Conservation (phyloP, 2,329 filamentous ascomycete species). For the Phialophora verrucosa region DNA sequence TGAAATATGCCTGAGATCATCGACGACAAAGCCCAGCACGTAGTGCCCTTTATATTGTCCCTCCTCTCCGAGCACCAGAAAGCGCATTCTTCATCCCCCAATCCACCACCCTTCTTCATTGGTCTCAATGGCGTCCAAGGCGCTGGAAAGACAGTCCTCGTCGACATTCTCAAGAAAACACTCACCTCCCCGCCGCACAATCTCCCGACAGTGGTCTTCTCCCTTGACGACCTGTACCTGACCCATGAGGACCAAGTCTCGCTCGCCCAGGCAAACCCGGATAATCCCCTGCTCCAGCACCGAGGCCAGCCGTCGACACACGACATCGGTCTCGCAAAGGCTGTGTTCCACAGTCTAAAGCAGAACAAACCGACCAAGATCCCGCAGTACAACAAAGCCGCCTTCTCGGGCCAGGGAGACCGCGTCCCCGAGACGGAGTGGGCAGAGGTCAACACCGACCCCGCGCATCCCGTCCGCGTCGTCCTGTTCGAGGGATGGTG, state of each 20-base stretch:
- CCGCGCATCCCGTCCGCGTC: constrained; percentile 57
- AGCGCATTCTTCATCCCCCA: constrained; percentile 45
- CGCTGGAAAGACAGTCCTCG: constrained; percentile 89
- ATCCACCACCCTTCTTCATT: constrained; percentile 74
- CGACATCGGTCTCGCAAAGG: constrained; percentile 68
- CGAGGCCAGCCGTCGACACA: constrained; percentile 85
- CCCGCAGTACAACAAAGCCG: constrained; percentile 84
- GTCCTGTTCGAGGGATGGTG: constrained; percentile 92
- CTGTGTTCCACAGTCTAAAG: constrained; percentile 67
- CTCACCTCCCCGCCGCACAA: constrained; percentile 64
- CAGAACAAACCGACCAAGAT: constrained; percentile 62
- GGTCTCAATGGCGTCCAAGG: constrained; percentile 92
- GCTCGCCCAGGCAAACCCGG: constrained; percentile 68
- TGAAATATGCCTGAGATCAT: constrained; percentile 59
- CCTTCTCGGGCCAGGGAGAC: constrained; percentile 76
- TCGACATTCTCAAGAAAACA: constrained; percentile 67
- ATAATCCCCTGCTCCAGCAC: constrained; percentile 78
- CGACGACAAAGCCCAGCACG: constrained; percentile 79
- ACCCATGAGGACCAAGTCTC: constrained; percentile 69
- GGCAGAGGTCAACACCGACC: constrained; percentile 56
- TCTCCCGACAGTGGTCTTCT: constrained; percentile 72
- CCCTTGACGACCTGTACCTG: constrained; percentile 90
- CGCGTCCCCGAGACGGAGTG: constrained; percentile 68
- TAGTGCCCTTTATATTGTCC: constrained; percentile 75
- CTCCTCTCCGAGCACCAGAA: constrained; percentile 60